Percentiles rank a stretch among this genome's conserved stretches.
Evolutionary conservation across 2,329 filamentous ascomycete species (phyloP).

Genomic region (Neobulgaria alba): DNA sequence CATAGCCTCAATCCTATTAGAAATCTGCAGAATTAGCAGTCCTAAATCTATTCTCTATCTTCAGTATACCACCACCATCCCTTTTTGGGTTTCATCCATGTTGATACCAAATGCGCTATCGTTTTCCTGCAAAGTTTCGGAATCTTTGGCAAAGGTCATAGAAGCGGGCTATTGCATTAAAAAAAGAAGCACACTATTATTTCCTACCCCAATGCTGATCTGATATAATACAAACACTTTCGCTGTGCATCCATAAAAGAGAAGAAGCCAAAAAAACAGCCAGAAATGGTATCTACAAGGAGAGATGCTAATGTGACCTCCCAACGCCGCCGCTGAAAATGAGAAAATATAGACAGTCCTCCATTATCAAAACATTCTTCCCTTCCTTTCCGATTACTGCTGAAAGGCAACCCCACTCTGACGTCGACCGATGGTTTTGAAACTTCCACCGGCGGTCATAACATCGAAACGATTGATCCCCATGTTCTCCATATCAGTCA

Average conservation of each 20-base stretch:
- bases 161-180: too few species aligned
- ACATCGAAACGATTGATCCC: constrained; percentile 28
- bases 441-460: constrained; percentile 26
- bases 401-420: constrained; percentile 26
- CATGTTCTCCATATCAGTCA: constrained; percentile 27
- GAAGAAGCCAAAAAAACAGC: constrained; percentile 8
- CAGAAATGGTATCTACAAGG: constrained; percentile 15
- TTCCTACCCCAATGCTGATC: too few species aligned
- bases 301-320: constrained; percentile 10
- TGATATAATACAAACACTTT: not conserved
- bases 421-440: constrained; percentile 27
- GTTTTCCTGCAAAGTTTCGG: too few species aligned
- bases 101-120: too few species aligned
- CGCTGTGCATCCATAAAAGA: not conserved
- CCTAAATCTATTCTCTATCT: too few species aligned
- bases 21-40: too few species aligned
- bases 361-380: not conserved
- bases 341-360: constrained; percentile 9
- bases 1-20: too few species aligned
- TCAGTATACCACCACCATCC: too few species aligned
- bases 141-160: too few species aligned
- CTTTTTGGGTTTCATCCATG: too few species aligned
- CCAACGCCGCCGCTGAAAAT: constrained; percentile 23
- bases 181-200: too few species aligned
- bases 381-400: constrained; percentile 11